Percentiles rank a stretch among this genome's conserved stretches.
These are phyloP conservation scores for Fusarium verticillioides DNA, from an alignment of 2,329 filamentous ascomycete species.

Conservation along the genomic window DNA sequence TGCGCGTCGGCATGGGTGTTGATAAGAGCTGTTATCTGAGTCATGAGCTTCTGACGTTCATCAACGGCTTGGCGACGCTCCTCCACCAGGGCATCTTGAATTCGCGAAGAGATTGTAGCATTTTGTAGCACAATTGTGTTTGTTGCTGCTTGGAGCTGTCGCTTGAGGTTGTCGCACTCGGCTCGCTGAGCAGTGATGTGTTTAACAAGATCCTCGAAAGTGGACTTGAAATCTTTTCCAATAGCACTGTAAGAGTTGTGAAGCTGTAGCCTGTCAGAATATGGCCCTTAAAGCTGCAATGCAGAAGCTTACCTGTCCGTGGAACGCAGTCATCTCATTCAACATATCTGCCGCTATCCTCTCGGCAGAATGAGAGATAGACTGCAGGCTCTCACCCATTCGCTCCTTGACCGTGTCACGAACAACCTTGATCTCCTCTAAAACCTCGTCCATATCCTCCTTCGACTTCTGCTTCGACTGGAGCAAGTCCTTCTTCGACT, in stretches of 20 bases:
- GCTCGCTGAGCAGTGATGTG: slow-evolving; percentile 80
- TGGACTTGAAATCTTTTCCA: slow-evolving; percentile 84
- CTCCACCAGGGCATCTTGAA: slow-evolving; percentile 78
- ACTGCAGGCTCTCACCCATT: slow-evolving; percentile 85
- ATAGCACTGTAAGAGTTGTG: slow-evolving; percentile 86
- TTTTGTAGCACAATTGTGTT: slow-evolving; percentile 75
- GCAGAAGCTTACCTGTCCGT: slow-evolving; percentile 65
- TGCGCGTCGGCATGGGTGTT: slow-evolving; percentile 79
- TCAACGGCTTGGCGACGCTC: slow-evolving; percentile 78
- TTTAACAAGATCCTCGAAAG: slow-evolving; percentile 83
- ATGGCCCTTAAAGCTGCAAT: background rate
- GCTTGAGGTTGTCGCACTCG: slow-evolving; percentile 78
- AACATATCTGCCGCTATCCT: slow-evolving; percentile 91
- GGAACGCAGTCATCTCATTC: slow-evolving; percentile 85
- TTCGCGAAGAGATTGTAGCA: slow-evolving; percentile 69
- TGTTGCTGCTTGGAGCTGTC: slow-evolving; percentile 77
- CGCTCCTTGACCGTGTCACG: slow-evolving; percentile 88
- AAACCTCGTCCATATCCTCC: slow-evolving; percentile 87
- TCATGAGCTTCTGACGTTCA: slow-evolving; percentile 79
- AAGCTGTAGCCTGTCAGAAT: slow-evolving; percentile 61
- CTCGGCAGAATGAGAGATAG: slow-evolving; percentile 85
- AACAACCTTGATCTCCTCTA: slow-evolving; percentile 92
- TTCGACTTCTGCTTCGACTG: slow-evolving; percentile 75
- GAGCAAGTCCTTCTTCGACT: slow-evolving; percentile 75
- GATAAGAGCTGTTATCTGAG: slow-evolving; percentile 82